These are phyloP conservation scores for Yamadazyma membranifaciens DNA, from an alignment of 1,139 yeast genomes.

Conservation along the genomic window DNA sequence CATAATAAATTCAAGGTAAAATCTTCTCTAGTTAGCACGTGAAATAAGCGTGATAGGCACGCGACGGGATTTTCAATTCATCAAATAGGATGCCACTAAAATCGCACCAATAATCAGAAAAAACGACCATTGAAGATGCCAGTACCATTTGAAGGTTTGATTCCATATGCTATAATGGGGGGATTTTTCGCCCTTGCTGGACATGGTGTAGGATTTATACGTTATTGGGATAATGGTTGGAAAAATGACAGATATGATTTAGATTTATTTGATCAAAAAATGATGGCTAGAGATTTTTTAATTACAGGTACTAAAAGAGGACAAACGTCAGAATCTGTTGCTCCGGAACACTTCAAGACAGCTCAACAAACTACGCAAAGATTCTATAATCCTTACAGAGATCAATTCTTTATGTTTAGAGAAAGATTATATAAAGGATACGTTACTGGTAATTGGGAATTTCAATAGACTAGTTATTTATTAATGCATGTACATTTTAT, in stretches of 20 bases:
- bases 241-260: constrained; percentile 47
- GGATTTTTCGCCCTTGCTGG: constrained; percentile 52
- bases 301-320: constrained; percentile 74
- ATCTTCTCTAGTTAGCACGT: no score
- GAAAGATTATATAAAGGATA: constrained; percentile 52
- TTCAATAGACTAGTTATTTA: constrained; percentile 21
- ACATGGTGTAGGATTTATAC: constrained; percentile 44
- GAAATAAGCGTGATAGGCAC: no score
- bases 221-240: constrained; percentile 56
- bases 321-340: constrained; percentile 64
- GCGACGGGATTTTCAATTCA: no score
- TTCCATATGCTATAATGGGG: constrained; percentile 49
- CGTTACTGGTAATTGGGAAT: constrained; percentile 49
- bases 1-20: no score
- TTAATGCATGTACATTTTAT: constrained; percentile 1
- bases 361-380: constrained; percentile 34
- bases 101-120: constrained; percentile 1
- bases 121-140: constrained; percentile 29
- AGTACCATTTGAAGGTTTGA: constrained; percentile 50
- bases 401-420: constrained; percentile 48
- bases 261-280: constrained; percentile 46
- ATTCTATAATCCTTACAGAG: constrained; percentile 51
- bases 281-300: constrained; percentile 72
- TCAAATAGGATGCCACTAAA: neutral
- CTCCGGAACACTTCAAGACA: constrained; percentile 67